A percentile compares a stretch with the other conserved stretches of the same genome.
phyloP scores from a whole-genome alignment of 1,284 basidiomycete species.

The Ustilago nuda region DNA sequence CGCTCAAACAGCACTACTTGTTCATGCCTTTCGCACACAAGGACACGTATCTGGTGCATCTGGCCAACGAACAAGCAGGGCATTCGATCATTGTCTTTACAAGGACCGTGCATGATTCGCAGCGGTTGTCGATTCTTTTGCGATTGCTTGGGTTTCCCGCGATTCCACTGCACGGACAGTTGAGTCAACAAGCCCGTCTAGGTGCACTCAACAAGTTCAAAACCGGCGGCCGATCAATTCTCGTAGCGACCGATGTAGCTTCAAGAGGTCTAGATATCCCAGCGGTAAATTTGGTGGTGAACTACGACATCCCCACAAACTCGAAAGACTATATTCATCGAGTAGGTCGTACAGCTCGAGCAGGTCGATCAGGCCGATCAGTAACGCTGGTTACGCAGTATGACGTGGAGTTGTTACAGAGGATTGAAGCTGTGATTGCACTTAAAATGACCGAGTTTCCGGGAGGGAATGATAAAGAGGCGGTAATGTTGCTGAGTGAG shows the following conservation, averaged over 20 bases:
- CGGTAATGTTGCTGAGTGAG: conserved; percentile 87
- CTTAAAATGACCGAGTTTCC: conserved; percentile 94
- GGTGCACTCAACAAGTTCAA: conserved; percentile 98
- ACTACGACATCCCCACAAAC: conserved; percentile 97
- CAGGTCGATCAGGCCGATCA: conserved; percentile 92
- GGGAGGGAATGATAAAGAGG: conserved; percentile 81
- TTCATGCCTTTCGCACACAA: conserved; percentile 93
- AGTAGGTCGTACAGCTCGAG: conserved; percentile 95
- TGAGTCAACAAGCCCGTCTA: conserved; percentile 90
- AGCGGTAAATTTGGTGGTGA: conserved; percentile 94
- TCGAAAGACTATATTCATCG: conserved; percentile 99
- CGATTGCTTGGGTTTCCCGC: conserved; percentile 93
- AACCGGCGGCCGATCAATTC: conserved; percentile 86
- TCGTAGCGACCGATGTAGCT: conserved; percentile 98
- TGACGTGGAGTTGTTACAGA: conserved; percentile 94
- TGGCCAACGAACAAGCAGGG: conserved; percentile 88
- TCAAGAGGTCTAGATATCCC: conserved; percentile 93
- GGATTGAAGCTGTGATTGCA: conserved; percentile 83
- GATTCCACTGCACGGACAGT: conserved; percentile 93
- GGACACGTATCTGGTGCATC: conserved; percentile 89
- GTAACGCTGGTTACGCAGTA: conserved; percentile 98
- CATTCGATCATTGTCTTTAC: conserved; percentile 98
- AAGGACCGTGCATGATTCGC: conserved; percentile 92
- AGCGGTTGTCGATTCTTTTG: conserved; percentile 87
- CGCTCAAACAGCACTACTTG: conserved; percentile 93